Percentiles rank a stretch among this genome's conserved stretches.
phyloP scores from a whole-genome alignment of 345 rosid genomes.

The Eucalyptus tenuipes region DNA sequence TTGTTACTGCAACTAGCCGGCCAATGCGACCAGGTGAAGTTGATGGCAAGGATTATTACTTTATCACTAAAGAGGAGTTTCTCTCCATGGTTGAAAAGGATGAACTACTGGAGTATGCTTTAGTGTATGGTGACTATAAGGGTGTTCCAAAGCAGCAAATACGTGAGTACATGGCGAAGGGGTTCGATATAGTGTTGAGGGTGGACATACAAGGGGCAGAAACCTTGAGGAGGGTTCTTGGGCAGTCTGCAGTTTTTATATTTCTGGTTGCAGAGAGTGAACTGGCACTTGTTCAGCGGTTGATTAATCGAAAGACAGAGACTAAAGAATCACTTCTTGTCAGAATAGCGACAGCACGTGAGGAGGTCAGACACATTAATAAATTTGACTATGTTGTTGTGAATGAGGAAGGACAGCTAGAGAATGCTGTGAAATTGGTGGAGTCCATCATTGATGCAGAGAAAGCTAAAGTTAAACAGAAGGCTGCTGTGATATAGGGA shows the following conservation, averaged over 20 bases:
- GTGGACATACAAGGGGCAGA: conserved; percentile 90
- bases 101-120: conserved; percentile 77
- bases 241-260: conserved; percentile 67
- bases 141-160: conserved; percentile 85
- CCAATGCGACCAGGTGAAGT: conserved; percentile 68
- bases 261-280: conserved; percentile 82
- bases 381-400: conserved; percentile 77
- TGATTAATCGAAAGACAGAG: conserved; percentile 81
- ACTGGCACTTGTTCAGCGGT: conserved; percentile 66
- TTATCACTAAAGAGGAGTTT: conserved; percentile 59
- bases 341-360: conserved; percentile 73
- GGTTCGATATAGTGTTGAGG: conserved; percentile 65
- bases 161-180: conserved; percentile 61
- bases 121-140: conserved; percentile 87
- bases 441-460: conserved; percentile 84
- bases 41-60: conserved; percentile 73
- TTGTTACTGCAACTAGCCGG: conserved; percentile 81
- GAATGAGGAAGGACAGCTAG: conserved; percentile 73
- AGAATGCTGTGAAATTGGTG: conserved; percentile 49
- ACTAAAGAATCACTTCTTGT: conserved; percentile 63
- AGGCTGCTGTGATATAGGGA: conserved; percentile 40
- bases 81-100: conserved; percentile 58
- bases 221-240: conserved; percentile 59
- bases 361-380: conserved; percentile 58
- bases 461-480: conserved; percentile 77